Evolutionary conservation across 169 alveolate species (phyloP).

Genomic region (Perkinsus olseni): DNA sequence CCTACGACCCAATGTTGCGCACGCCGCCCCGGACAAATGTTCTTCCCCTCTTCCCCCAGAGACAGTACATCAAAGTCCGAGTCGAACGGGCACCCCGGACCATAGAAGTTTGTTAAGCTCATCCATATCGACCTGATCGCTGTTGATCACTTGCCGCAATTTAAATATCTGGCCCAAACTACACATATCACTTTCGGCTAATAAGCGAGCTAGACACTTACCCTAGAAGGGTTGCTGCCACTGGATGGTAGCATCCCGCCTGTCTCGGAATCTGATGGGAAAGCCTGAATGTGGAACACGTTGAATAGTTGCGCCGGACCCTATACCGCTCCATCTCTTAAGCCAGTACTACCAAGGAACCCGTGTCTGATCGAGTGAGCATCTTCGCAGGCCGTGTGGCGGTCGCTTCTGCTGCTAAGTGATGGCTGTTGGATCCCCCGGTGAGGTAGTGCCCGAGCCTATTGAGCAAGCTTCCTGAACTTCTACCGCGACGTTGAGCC

Average conservation of each 20-base stretch:
- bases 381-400: background rate
- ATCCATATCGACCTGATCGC: background rate
- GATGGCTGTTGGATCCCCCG: background rate
- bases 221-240: background rate
- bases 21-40: background rate
- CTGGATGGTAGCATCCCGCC: background rate
- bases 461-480: background rate
- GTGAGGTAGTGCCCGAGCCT: background rate
- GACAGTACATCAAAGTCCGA: background rate
- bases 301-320: too few relatives aligned
- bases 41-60: background rate
- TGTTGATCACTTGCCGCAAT: background rate
- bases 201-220: background rate
- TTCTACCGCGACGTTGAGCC: background rate
- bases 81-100: slow-evolving; percentile 10
- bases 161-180: background rate
- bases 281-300: background rate
- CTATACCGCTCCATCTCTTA: too few relatives aligned
- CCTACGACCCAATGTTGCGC: too few relatives aligned
- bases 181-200: background rate
- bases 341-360: background rate
- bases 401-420: background rate
- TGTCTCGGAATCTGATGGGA: background rate
- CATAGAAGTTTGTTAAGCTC: background rate
- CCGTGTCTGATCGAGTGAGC: background rate